phyloP scores from a whole-genome alignment of 768 basidiomycete genomes.

The Amanita thiersii region DNA sequence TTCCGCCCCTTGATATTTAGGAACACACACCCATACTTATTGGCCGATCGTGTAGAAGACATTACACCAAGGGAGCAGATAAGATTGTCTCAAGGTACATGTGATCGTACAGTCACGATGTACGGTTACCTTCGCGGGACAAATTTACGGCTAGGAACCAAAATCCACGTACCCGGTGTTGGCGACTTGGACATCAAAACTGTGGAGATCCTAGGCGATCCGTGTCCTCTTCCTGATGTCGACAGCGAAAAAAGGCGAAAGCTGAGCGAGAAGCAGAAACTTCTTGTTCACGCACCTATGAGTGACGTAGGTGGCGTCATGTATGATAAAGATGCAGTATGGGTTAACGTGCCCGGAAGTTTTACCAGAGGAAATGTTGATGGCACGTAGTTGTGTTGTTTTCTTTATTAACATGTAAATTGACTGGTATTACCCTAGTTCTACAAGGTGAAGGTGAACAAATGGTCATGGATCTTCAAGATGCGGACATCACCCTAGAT shows the following conservation, averaged over 20 bases:
- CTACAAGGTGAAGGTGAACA: slow-evolving; percentile 89
- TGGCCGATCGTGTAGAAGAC: slow-evolving; percentile 93
- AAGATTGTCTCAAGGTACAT: slow-evolving; percentile 73
- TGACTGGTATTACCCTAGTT: slow-evolving; percentile 30
- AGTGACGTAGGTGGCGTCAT: slow-evolving; percentile 94
- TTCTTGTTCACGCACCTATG: slow-evolving; percentile 95
- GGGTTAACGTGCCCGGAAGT: slow-evolving; percentile 94
- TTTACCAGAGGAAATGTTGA: slow-evolving; percentile 75
- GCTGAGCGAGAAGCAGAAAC: slow-evolving; percentile 90
- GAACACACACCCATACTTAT: slow-evolving; percentile 90
- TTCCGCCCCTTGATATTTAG: slow-evolving; percentile 96
- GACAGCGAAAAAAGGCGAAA: slow-evolving; percentile 89
- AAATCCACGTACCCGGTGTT: slow-evolving; percentile 90
- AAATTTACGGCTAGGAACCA: slow-evolving; percentile 65
- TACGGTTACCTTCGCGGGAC: slow-evolving; percentile 95
- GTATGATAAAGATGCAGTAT: slow-evolving; percentile 98
- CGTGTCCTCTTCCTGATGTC: slow-evolving; percentile 87
- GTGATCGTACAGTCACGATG: slow-evolving; percentile 87
- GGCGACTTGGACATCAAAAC: slow-evolving; percentile 79
- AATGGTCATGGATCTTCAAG: slow-evolving; percentile 98
- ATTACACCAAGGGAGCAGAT: slow-evolving; percentile 84
- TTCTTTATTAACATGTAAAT: slow-evolving; percentile 1
- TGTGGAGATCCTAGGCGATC: slow-evolving; percentile 78
- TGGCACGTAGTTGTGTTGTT: slow-evolving; percentile 28
- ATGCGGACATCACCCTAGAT: slow-evolving; percentile 72